Percentiles rank a stretch among this genome's conserved stretches.
These are phyloP conservation scores for Medicago lupulina DNA, from an alignment of 306 rosid species.

Conservation along the genomic window DNA sequence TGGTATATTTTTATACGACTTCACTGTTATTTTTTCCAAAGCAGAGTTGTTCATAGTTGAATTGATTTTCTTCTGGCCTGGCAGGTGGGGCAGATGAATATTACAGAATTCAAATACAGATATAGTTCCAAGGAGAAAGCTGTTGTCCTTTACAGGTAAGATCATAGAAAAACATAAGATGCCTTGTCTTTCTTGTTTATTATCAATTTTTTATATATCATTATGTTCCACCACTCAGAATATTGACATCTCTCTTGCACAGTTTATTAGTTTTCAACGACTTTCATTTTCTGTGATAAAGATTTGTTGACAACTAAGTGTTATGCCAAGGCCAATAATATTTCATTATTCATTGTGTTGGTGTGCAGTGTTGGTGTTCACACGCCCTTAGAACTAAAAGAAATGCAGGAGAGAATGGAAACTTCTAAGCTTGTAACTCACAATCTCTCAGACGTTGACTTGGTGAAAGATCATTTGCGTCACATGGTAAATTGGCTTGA, in stretches of 20 bases:
- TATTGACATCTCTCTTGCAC: neutral
- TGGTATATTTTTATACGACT: conserved; percentile 60
- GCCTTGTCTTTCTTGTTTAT: neutral
- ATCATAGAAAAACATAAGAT: conserved; percentile 19
- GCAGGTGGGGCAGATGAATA: conserved; percentile 83
- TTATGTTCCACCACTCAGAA: neutral
- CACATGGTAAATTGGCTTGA: conserved; percentile 65
- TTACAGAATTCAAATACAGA: conserved; percentile 93
- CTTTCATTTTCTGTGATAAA: conserved; percentile 7
- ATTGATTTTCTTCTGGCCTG: conserved; percentile 38
- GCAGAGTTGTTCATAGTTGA: conserved; percentile 24
- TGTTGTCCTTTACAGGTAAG: conserved; percentile 84
- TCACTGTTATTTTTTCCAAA: neutral
- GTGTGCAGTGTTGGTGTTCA: conserved; percentile 85
- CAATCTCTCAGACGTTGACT: conserved; percentile 79
- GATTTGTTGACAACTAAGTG: conserved; percentile 12
- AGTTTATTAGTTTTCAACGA: conserved; percentile 5
- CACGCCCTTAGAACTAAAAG: conserved; percentile 67
- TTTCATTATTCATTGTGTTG: conserved; percentile 30
- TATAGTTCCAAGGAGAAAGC: conserved; percentile 64
- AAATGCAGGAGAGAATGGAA: conserved; percentile 66
- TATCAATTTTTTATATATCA: neutral
- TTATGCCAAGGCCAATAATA: neutral
- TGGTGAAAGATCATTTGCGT: conserved; percentile 92
- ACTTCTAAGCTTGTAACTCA: conserved; percentile 65